phyloP scores from a whole-genome alignment of 805 yeast genomes.

The Suhomyces vadensis region DNA sequence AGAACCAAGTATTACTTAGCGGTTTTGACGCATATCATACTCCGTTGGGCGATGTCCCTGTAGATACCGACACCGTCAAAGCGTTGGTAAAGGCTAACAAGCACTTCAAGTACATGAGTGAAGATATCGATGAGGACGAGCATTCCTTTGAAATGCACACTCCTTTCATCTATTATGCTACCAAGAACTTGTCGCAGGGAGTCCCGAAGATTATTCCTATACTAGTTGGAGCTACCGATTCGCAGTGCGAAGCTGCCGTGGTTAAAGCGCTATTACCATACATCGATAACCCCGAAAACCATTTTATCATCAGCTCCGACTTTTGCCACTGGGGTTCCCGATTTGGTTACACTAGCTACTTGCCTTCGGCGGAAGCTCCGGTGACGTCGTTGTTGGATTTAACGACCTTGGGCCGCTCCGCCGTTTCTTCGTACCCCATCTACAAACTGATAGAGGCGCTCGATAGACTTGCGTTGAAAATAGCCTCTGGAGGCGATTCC shows the following conservation, averaged over 20 bases:
- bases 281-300: slow-evolving; percentile 53
- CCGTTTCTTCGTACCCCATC: slow-evolving; percentile 45
- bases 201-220: slow-evolving; percentile 70
- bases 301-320: slow-evolving; percentile 83
- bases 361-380: slow-evolving; percentile 10
- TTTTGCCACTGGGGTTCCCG: slow-evolving; percentile 88
- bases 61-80: slow-evolving; percentile 53
- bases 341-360: slow-evolving; percentile 44
- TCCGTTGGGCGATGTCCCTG: slow-evolving; percentile 74
- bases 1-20: slow-evolving; percentile 56
- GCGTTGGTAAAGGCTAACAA: slow-evolving; percentile 31
- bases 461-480: slow-evolving; percentile 70
- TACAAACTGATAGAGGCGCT: slow-evolving; percentile 70
- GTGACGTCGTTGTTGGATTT: slow-evolving; percentile 7
- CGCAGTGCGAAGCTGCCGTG: slow-evolving; percentile 42
- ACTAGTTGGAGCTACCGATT: slow-evolving; percentile 66
- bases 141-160: slow-evolving; percentile 95
- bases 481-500: slow-evolving; percentile 57
- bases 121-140: slow-evolving; percentile 72
- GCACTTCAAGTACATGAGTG: slow-evolving; percentile 57
- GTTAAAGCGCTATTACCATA: slow-evolving; percentile 54
- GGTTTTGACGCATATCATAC: slow-evolving; percentile 63
- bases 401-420: slow-evolving; percentile 2
- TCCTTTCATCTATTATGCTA: slow-evolving; percentile 63
- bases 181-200: slow-evolving; percentile 33